phyloP scores from a whole-genome alignment of 2,329 filamentous ascomycete genomes.

The Fonsecaea pedrosoi region DNA sequence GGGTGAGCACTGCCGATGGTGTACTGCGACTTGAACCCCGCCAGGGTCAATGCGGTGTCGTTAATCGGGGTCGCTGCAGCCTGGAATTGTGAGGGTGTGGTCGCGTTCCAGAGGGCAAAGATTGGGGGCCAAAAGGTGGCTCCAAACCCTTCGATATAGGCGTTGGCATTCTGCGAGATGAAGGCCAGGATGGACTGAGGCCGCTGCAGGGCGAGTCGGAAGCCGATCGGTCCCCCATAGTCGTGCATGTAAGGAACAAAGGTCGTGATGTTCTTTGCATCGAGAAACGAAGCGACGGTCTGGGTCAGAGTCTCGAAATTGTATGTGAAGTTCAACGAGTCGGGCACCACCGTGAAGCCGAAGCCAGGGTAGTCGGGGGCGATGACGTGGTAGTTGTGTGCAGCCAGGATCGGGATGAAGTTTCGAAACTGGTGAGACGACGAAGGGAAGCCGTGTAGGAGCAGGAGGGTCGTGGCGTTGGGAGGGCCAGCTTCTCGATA shows the following conservation, averaged over 20 bases:
- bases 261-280: constrained; percentile 52
- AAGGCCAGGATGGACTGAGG: constrained; percentile 59
- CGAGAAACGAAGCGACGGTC: constrained; percentile 58
- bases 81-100: constrained; percentile 50
- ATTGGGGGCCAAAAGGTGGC: constrained; percentile 58
- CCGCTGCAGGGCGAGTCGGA: constrained; percentile 59
- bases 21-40: constrained; percentile 47
- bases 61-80: constrained; percentile 44
- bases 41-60: constrained; percentile 47
- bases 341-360: constrained; percentile 61
- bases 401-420: constrained; percentile 54
- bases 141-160: constrained; percentile 64
- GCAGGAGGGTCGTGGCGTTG: constrained; percentile 47
- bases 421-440: constrained; percentile 56
- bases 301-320: constrained; percentile 60
- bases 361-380: constrained; percentile 67
- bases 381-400: constrained; percentile 51
- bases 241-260: constrained; percentile 68
- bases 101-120: constrained; percentile 30
- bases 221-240: constrained; percentile 64
- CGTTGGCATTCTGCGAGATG: constrained; percentile 67
- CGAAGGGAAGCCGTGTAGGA: constrained; percentile 56
- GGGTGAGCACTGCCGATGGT: constrained; percentile 31
- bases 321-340: constrained; percentile 54
- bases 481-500: constrained; percentile 14